Evolutionary conservation across 495 filamentous ascomycete genomes (phyloP), one percentile per base, ranked within the genome.

Genomic region (Clohesyomyces aquaticus): DNA sequence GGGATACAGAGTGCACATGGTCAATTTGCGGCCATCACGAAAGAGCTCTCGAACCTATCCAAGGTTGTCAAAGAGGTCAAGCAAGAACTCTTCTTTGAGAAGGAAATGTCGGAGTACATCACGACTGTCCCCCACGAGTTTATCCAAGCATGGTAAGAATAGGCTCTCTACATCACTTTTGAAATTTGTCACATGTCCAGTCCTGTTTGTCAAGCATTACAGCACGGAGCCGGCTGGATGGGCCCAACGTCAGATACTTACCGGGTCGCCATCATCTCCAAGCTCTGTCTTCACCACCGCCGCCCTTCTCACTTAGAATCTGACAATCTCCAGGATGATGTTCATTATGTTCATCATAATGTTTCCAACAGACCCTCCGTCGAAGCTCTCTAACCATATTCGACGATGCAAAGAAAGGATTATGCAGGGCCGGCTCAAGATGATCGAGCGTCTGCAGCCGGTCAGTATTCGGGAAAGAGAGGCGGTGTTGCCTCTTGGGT

Each of bases 381-480:
- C 29, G 10, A 41, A 27, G 18, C 46, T 18, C 22, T 21, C 19
- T 9, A 47, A 23, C 22, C 55, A 59, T 14, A 26, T 59, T 27
- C 55, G 55, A 2, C 1, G 55, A 19, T 59, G 55, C 21, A 48
- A 48, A 28, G 55, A 59, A 41, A 47, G 55, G 42, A 18, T 59
- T 12, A 3, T 59, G 9, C 41, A 26, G 14, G 55, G 55, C 18
- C 41, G 55, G 26, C 23, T 48, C 18, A 60, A 60, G 29, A 60
- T 60, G 57, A 60, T 60, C 11, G 57, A 60, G 23, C 14, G 57
- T 6, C 47, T 60, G 1, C 57, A 60, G 29, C 43, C 57, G 1
- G 23, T 60, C 26, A 42, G 35, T 41, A 16, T 60, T 1, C 43
- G 46, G 11, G 57, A 60, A 9, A 19, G 43, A 18, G 57, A 60